These are phyloP conservation scores for Baorangia bicolor DNA, from an alignment of 768 basidiomycete genomes.

Conservation along the genomic window DNA sequence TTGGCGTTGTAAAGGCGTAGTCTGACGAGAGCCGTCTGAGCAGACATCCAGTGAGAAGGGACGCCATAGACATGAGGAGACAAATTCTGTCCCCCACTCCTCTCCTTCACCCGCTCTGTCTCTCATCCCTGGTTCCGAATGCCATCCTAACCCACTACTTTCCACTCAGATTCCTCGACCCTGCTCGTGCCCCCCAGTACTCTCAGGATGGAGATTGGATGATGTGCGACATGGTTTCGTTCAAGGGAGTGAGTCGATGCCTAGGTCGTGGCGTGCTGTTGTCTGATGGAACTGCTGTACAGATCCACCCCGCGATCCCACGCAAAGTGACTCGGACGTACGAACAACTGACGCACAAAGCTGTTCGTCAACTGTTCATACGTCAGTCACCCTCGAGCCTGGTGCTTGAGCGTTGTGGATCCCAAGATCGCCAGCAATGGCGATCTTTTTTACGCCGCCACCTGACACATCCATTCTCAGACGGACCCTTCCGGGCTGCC, in stretches of 20 bases:
- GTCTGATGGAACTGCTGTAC: not conserved
- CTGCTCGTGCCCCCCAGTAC: not conserved
- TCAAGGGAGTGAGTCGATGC: not conserved
- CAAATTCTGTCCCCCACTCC: not conserved
- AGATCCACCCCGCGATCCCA: not conserved
- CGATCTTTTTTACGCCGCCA: no score
- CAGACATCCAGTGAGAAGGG: not conserved
- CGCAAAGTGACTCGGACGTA: conserved; percentile 12
- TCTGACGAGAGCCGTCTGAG: not conserved
- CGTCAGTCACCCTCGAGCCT: conserved; percentile 3
- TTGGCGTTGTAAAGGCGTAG: not conserved
- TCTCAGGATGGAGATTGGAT: not conserved
- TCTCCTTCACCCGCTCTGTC: not conserved
- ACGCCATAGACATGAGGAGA: not conserved
- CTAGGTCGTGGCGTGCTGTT: not conserved
- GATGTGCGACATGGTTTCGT: not conserved
- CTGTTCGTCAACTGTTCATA: not conserved
- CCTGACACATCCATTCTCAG: not conserved
- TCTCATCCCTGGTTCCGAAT: not conserved
- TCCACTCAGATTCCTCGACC: not conserved
- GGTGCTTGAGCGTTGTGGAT: not conserved
- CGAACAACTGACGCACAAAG: not conserved
- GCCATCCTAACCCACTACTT: not conserved
- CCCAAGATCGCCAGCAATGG: not conserved
- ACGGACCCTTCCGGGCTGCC: not conserved